A percentile compares a stretch with the other conserved stretches of the same genome.
phyloP scores from a whole-genome alignment of 2,329 filamentous ascomycete species.

The Cordyceps fumosorosea region DNA sequence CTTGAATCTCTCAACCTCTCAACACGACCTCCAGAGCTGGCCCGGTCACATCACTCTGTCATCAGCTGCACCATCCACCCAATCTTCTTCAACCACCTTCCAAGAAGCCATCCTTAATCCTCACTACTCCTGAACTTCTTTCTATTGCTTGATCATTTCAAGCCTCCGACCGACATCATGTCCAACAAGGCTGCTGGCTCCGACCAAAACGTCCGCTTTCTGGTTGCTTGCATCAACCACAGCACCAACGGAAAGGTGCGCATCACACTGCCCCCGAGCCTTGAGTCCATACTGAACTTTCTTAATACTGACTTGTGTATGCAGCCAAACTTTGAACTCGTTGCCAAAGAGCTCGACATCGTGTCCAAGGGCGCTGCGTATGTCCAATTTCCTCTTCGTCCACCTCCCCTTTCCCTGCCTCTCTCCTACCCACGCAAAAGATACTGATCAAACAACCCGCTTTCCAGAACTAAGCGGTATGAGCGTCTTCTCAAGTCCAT shows the following conservation, averaged over 20 bases:
- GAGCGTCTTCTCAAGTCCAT: conserved; percentile 55
- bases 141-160: too few species aligned
- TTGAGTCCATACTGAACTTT: neutral
- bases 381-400: conserved; percentile 24
- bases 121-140: too few species aligned
- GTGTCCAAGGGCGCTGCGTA: conserved; percentile 64
- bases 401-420: neutral
- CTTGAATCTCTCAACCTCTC: too few species aligned
- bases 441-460: neutral
- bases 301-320: conserved; percentile 8
- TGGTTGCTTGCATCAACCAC: conserved; percentile 59
- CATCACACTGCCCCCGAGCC: too few species aligned
- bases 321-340: conserved; percentile 58
- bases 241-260: conserved; percentile 54
- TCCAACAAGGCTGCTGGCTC: conserved; percentile 39
- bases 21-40: neutral
- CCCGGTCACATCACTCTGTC: neutral
- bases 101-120: neutral
- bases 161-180: conserved; percentile 33
- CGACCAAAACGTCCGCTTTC: conserved; percentile 55
- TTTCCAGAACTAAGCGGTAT: conserved; percentile 53
- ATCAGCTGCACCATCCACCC: neutral
- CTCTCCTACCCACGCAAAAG: neutral
- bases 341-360: conserved; percentile 58
- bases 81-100: neutral